Base-by-base conservation (phyloP, 306 rosid species). In the Cajanus cajan region DNA sequence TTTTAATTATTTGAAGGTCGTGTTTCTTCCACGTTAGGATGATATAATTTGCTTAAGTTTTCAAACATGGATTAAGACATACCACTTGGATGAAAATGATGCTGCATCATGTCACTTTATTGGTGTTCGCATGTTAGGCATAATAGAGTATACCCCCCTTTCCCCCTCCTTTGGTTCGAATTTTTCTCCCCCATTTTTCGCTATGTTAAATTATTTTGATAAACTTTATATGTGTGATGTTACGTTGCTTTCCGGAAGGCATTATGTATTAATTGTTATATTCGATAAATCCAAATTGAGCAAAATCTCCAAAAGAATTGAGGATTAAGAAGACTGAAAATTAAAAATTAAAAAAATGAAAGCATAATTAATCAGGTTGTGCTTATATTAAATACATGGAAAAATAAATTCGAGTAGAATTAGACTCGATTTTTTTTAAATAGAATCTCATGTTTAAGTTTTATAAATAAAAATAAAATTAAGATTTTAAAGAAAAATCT, bases 81-180 rank as follows among this genome's bases (percentile, higher is more conserved):
- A 24, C 57, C 64, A 48, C 66, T 74, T 74, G n/a, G 43, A 78
- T 82, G 88, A 85, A 68, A 78, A 74, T 21, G 86, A 85, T 55
- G 66, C 16, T 24, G 48, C 74, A 25, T 68, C 51, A 43, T 64
- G 69, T 50, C 77, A 37, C 79, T 82, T 74, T 57, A 31, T 58
- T 40, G 77, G 55, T 22, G 58, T 63, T 71, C 34, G 34, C 64
- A 2, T 31, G n/a, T 50, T 71, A 6, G 24, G 39, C 65, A 51
- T 21, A 18, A 69, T 44, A 55, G 25, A 10, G 68, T 47, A 15
- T 18, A 31, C 57, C 14, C 18, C 43, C 19, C 33, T 28, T 28
- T 3, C 37, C 50, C 21, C 41, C 13, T 15, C 24, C 31, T 14
- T 69, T 45, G 8, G 15, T 69, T 45, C 41, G 14, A 24, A 14